These are phyloP conservation scores for Alternaria panax DNA, from an alignment of 2,329 filamentous ascomycete genomes.

Conservation along the genomic window DNA sequence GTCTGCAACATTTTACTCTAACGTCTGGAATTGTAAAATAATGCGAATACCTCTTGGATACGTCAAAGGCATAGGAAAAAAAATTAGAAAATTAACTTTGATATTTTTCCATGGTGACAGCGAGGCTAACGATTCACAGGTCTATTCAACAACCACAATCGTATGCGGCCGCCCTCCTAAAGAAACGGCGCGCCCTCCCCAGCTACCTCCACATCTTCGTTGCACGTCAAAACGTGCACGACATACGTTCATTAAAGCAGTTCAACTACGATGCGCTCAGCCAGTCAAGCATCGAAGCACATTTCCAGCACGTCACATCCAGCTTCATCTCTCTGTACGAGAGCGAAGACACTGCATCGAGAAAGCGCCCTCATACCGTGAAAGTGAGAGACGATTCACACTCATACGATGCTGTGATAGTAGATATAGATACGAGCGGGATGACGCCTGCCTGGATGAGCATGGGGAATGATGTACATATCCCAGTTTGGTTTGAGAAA, in stretches of 20 bases:
- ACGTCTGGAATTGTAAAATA: too few species aligned
- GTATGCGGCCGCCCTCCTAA: background rate
- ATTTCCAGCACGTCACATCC: background rate
- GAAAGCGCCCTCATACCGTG: background rate
- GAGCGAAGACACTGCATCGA: constrained; percentile 2
- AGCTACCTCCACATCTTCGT: background rate
- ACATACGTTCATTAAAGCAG: background rate
- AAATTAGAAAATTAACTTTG: fast-evolving
- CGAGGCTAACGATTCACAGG: background rate
- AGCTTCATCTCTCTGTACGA: constrained; percentile 11
- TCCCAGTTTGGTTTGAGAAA: constrained; percentile 15
- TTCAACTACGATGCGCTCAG: constrained; percentile 4
- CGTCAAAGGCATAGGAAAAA: too few species aligned
- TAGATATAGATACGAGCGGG: constrained; percentile 1
- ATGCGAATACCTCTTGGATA: background rate
- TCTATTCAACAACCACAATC: background rate
- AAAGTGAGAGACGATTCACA: background rate
- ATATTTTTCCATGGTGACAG: background rate
- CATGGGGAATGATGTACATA: background rate
- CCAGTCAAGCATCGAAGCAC: constrained; percentile 1
- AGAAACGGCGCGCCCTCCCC: background rate
- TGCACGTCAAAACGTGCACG: background rate
- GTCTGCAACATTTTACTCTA: background rate
- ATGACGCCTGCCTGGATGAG: background rate
- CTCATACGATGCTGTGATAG: background rate